Percentiles rank a stretch among this genome's conserved stretches.
phyloP scores from a whole-genome alignment of 805 yeast genomes.

The Kuraishia piskuri region DNA sequence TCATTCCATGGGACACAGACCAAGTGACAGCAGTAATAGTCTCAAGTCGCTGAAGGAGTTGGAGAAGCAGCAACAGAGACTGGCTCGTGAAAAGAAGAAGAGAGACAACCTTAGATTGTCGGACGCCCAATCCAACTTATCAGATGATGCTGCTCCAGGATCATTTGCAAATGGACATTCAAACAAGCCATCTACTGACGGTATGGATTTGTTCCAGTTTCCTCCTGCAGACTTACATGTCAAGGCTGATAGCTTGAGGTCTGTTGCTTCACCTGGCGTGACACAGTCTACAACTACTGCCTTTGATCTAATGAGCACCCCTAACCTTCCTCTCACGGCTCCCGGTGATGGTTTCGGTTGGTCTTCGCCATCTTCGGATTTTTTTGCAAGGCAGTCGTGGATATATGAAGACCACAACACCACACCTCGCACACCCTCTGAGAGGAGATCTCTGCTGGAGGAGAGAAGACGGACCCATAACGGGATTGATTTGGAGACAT shows the following conservation, averaged over 20 bases:
- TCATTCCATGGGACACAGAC: not conserved
- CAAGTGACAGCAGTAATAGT: not conserved
- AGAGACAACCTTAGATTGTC: not conserved
- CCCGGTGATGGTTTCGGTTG: conserved; percentile 2
- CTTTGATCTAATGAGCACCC: conserved; percentile 1
- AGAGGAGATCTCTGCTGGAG: not conserved
- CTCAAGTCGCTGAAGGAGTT: conserved; percentile 6
- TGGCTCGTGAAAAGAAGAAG: conserved; percentile 1
- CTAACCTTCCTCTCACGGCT: not conserved
- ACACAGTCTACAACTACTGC: not conserved
- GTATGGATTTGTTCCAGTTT: not conserved
- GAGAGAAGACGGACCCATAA: not conserved
- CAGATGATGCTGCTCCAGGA: not conserved
- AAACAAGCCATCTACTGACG: not conserved
- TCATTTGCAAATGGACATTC: not conserved
- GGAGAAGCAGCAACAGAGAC: conserved; percentile 7
- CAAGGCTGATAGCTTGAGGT: not conserved
- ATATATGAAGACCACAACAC: conserved; percentile 4
- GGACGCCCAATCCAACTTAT: not conserved
- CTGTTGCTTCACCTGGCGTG: not conserved
- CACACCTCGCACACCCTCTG: not conserved
- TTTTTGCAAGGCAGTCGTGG: conserved; percentile 6
- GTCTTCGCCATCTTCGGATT: conserved; percentile 5
- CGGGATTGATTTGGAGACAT: not conserved
- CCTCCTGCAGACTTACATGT: not conserved